phyloP scores from a whole-genome alignment of 495 filamentous ascomycete species.

The Clohesyomyces aquaticus region DNA sequence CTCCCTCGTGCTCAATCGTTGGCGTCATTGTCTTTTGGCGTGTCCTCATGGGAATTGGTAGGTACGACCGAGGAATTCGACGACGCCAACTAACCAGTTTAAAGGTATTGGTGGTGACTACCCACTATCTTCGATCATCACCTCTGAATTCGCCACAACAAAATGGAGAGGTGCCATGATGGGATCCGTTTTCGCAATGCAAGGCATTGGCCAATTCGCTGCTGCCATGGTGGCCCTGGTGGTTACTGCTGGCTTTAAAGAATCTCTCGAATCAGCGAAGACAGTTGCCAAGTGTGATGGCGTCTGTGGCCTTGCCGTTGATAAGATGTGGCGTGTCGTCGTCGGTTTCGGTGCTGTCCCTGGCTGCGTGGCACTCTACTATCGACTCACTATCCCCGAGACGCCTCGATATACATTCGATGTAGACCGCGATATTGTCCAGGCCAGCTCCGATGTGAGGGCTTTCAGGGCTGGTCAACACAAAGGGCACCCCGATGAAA shows the following conservation, averaged over 20 bases:
- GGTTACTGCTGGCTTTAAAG: slow-evolving; percentile 69
- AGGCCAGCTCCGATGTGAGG: slow-evolving; percentile 66
- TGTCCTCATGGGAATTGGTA: slow-evolving; percentile 64
- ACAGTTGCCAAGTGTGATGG: slow-evolving; percentile 60
- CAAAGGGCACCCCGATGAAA: slow-evolving; percentile 63
- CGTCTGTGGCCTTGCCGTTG: slow-evolving; percentile 68
- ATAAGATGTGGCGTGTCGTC: slow-evolving; percentile 82
- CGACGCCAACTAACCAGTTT: slow-evolving; percentile 59
- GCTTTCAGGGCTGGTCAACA: slow-evolving; percentile 47
- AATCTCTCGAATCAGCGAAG: slow-evolving; percentile 58
- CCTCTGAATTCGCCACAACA: slow-evolving; percentile 81
- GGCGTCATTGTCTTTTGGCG: slow-evolving; percentile 88
- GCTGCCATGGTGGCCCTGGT: slow-evolving; percentile 74
- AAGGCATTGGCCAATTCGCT: slow-evolving; percentile 74
- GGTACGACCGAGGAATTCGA: not conserved
- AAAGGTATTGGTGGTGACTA: slow-evolving; percentile 85
- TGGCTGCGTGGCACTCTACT: slow-evolving; percentile 76
- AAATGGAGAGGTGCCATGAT: slow-evolving; percentile 86
- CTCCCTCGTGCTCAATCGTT: slow-evolving; percentile 68
- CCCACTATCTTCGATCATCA: slow-evolving; percentile 83
- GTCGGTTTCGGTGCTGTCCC: slow-evolving; percentile 80
- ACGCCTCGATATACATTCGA: slow-evolving; percentile 84
- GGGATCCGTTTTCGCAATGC: slow-evolving; percentile 81
- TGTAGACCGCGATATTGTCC: slow-evolving; percentile 69
- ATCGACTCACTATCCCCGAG: slow-evolving; percentile 86